Evolutionary conservation across 2,329 filamentous ascomycete species (phyloP), one percentile per base, ranked within the genome.

Genomic region (Penicillium sp.): DNA sequence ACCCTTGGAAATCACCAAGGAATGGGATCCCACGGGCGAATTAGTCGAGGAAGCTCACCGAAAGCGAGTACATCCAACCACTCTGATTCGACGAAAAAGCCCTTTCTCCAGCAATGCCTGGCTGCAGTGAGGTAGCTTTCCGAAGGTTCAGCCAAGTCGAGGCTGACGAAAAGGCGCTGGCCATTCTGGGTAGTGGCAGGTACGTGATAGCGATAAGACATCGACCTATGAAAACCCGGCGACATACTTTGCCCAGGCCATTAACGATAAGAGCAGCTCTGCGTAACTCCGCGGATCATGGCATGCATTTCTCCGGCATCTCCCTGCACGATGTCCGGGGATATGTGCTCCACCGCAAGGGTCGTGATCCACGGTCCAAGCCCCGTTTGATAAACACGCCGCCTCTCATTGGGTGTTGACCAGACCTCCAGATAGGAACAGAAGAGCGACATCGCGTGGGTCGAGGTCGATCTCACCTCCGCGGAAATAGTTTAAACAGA

Each of bases 311-410:
- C 16, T 20, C 18, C 16, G 16, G 20, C 33, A 10, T 20, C 16
- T 14, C 16, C 4, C 1, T 20, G 13, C 11, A 38, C n/a, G 39
- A 45, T 50, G 13, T 46, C 36, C 48, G 49, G 46, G 36, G 41
- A 28, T 45, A 11, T 36, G 24, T 38, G 46, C 28, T 22, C 40
- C 39, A 33, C 30, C 9, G 36, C 7, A n/a, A 36, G 9, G 16
- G 9, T 36, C 2, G 5, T 38, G 18, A 5, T 36, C 16, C n/a
- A 10, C n/a, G 48, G 35, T 36, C 42, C 46, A 40, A 33, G 16
- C 27, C 44, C 22, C 27, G 27, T 7, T 56, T 60, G 63, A 65
- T 65, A 64, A 63, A 55, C 56, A n/a, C 22, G 18, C 16, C 51
- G 36, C 24, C 28, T 55, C 54, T 60, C 47, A 66, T 66, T 65